Percentiles rank a stretch among this genome's conserved stretches.
phyloP scores from a whole-genome alignment of 306 rosid genomes.

The Pyrus communis region DNA sequence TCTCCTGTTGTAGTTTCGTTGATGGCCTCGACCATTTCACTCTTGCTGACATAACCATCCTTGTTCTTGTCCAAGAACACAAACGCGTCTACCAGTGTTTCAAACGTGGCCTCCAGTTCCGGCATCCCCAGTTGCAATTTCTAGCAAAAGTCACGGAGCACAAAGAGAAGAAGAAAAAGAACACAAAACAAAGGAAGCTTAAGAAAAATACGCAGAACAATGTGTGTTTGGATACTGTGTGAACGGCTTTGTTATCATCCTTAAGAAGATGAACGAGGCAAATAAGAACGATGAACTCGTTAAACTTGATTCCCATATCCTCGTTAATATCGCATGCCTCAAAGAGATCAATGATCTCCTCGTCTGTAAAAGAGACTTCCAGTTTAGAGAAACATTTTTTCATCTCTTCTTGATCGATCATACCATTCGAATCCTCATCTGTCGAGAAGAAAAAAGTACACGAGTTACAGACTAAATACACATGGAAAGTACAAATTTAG shows the following conservation, averaged over 20 bases:
- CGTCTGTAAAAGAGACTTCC: constrained; percentile 57
- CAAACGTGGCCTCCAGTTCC: constrained; percentile 74
- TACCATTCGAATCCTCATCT: constrained; percentile 92
- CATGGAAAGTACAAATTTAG: background rate
- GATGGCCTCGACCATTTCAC: constrained; percentile 83
- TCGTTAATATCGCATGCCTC: constrained; percentile 78
- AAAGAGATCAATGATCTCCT: constrained; percentile 74
- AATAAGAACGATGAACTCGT: constrained; percentile 86
- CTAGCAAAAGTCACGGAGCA: constrained; percentile 45
- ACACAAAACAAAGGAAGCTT: background rate
- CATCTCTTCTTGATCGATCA: constrained; percentile 70
- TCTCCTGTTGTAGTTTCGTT: constrained; percentile 83
- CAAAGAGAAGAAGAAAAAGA: constrained; percentile 11
- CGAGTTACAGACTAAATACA: background rate
- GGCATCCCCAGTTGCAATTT: constrained; percentile 67
- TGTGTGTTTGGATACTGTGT: constrained; percentile 47
- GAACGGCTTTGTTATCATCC: constrained; percentile 44
- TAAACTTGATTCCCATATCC: constrained; percentile 69
- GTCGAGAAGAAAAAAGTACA: constrained; percentile 1
- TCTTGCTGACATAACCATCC: constrained; percentile 92
- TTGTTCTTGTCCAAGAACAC: constrained; percentile 92
- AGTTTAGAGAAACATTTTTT: constrained; percentile 60
- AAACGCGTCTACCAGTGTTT: constrained; percentile 80
- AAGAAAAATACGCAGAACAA: background rate
- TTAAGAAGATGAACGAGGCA: constrained; percentile 80